Percentiles rank a stretch among this genome's conserved stretches.
Conservation (phyloP, 257 asterid genomes). For the Gardenia jasminoides region DNA sequence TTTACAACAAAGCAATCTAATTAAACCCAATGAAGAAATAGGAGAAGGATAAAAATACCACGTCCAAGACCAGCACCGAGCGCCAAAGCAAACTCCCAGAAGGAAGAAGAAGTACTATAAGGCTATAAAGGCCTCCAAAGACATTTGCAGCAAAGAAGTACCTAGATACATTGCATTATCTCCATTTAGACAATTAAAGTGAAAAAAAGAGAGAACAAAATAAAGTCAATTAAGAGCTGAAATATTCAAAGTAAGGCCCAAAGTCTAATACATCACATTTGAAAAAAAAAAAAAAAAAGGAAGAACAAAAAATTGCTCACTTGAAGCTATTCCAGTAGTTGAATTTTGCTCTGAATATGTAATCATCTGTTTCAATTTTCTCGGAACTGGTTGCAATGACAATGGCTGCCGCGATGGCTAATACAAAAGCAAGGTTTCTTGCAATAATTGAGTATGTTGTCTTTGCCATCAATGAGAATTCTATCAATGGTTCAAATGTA, state of each 20-base stretch:
- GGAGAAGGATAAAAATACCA: neutral
- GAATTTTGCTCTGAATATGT: neutral
- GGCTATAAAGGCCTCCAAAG: neutral
- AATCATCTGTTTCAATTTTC: neutral
- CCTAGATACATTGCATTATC: neutral
- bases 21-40: neutral
- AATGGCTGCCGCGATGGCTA: slow-evolving; percentile 18
- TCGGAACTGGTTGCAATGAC: slow-evolving; percentile 19
- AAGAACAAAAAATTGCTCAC: slow-evolving; percentile 16
- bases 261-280: neutral
- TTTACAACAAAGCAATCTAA: neutral
- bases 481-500: neutral
- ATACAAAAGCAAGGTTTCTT: neutral
- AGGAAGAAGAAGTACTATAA: neutral
- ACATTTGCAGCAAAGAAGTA: neutral
- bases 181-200: neutral
- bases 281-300: too few relatives aligned
- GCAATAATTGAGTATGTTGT: neutral
- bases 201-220: too few relatives aligned
- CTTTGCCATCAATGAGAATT: neutral
- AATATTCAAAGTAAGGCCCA: neutral
- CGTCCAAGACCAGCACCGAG: neutral
- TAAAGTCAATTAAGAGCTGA: too few relatives aligned
- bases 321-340: slow-evolving; percentile 27
- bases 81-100: slow-evolving; percentile 2